Evolutionary conservation across 225 moss, liverwort and hornwort species (phyloP), one percentile per base, ranked within the genome.

Genomic region (Sphagnum tenellum): DNA sequence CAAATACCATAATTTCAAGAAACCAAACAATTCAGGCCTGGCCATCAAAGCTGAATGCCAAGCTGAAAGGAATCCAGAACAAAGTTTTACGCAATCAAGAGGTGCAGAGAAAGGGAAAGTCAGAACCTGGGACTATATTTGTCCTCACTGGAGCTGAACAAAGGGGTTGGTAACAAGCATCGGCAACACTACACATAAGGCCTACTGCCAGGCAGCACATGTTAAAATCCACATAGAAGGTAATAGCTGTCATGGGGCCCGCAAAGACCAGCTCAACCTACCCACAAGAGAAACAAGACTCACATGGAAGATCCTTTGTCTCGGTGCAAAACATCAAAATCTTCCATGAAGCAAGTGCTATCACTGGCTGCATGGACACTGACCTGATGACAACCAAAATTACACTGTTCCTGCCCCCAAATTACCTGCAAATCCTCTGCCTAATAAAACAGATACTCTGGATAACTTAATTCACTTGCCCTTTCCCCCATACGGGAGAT

Each of bases 401-500:
- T 10, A 47, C 7, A 48, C 1, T 49, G 49, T 63, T 29, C 63
- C 63, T 63, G 50, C 49, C 12, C 48, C 50, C 14, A 12, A 63
- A 5, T 63, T 48, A n/a, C 46, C 63, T 14, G 44, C 63, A 63
- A 63, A 11, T 47, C 63, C 63, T 63, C 47, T 63, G 12, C 29
- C 57, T 49, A 63, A 48, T 13, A 63, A 63, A 63, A 29, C 63
- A 75, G 73, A 75, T 14, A 10, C 48, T 49, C 48, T 63, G 63
- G 63, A 47, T 63, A 63, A 63, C 29, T 63, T 63, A 63, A 49
- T 47, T 47, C 63, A 63, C 63, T 49, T 56, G 29, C 80, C 58
- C 68, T 70, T 72, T 75, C 74, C 72, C 75, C 50, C 66, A 72
- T 84, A 84, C 76, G 55, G 73, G 70, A 80, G 77, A 67, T 72